Evolutionary conservation across 2,329 filamentous ascomycete species (phyloP).

Genomic region (Aspergillus amoenus): DNA sequence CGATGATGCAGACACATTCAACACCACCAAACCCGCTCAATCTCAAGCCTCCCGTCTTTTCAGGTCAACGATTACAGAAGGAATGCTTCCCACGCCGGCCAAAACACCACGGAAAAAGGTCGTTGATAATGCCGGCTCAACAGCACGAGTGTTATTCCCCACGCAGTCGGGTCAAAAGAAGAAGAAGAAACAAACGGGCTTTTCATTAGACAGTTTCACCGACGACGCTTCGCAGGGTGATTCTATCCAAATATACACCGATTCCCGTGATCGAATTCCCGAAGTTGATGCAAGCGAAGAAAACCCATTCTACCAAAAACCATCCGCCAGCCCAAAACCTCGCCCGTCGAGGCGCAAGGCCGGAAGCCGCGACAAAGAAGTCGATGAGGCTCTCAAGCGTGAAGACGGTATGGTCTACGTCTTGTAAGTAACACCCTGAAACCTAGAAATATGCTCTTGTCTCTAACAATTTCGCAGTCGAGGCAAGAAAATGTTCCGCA

Average conservation of each 20-base stretch:
- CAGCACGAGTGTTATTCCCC: constrained; percentile 56
- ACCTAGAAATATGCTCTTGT: neutral
- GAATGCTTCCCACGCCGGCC: constrained; percentile 60
- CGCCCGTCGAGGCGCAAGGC: constrained; percentile 35
- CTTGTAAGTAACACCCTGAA: constrained; percentile 52
- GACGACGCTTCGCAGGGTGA: constrained; percentile 32
- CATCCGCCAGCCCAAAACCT: constrained; percentile 29
- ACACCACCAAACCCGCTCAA: constrained; percentile 22
- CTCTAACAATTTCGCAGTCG: constrained; percentile 48
- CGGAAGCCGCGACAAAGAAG: constrained; percentile 36
- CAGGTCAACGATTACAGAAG: constrained; percentile 33
- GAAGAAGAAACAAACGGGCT: constrained; percentile 48
- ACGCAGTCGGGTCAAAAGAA: constrained; percentile 42
- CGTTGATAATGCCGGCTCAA: constrained; percentile 44
- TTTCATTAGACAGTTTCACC: constrained; percentile 46
- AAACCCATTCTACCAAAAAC: constrained; percentile 56
- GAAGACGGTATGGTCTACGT: constrained; percentile 61
- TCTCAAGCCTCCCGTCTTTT: constrained; percentile 23
- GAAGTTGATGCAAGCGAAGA: constrained; percentile 50
- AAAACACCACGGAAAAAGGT: constrained; percentile 62
- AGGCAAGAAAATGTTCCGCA: constrained; percentile 61
- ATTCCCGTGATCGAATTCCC: constrained; percentile 61
- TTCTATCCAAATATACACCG: constrained; percentile 60
- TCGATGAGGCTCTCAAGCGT: constrained; percentile 52
- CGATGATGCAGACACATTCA: constrained; percentile 24